Conservation (phyloP, 2,329 filamentous ascomycete species). For the Hypoxylon sp. region DNA sequence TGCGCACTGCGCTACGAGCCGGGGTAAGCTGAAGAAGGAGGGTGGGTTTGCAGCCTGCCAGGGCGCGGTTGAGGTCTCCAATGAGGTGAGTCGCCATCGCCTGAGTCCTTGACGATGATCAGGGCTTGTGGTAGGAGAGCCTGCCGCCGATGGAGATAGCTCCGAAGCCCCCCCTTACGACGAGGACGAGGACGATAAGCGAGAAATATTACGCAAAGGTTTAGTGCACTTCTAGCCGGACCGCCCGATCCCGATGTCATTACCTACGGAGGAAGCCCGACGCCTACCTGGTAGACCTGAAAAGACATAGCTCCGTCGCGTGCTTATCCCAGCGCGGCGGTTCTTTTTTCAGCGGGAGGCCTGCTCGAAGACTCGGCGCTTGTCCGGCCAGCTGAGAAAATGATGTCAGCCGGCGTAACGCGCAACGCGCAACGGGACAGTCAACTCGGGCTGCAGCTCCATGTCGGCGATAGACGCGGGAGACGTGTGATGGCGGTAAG, state of each 20-base stretch:
- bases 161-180: conserved; percentile 1
- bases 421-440: background rate
- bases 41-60: conserved; percentile 32
- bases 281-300: conserved; percentile 11
- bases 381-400: conserved; percentile 17
- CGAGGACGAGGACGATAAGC: background rate
- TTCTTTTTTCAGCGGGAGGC: conserved; percentile 23
- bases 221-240: background rate
- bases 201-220: conserved; percentile 1
- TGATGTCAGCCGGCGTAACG: conserved; percentile 29
- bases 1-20: conserved; percentile 29
- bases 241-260: background rate
- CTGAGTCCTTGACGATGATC: conserved; percentile 25
- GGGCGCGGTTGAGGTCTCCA: conserved; percentile 31
- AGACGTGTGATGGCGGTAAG: conserved; percentile 12
- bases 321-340: background rate
- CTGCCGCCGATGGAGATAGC: conserved; percentile 6
- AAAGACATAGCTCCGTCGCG: background rate
- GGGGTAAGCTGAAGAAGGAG: conserved; percentile 32
- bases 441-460: conserved; percentile 24
- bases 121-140: conserved; percentile 11
- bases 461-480: conserved; percentile 19
- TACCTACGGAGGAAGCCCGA: background rate
- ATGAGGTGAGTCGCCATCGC: conserved; percentile 19
- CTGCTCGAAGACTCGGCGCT: conserved; percentile 14